Evolutionary conservation across 768 basidiomycete genomes (phyloP).

Genomic region (Phylloporus arenicola): DNA sequence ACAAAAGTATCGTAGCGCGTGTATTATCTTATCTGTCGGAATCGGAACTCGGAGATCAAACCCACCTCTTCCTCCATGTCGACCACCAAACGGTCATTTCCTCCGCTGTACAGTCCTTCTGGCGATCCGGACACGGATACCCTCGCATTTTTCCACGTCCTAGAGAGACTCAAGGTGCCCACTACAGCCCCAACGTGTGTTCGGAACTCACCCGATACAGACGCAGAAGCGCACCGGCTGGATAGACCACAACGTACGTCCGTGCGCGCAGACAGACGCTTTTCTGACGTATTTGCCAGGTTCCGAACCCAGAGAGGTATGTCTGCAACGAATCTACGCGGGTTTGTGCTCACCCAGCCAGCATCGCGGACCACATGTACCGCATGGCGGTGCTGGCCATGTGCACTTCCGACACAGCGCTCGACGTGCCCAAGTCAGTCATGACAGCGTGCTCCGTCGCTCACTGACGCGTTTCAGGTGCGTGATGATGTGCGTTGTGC

Average conservation of each 20-base stretch:
- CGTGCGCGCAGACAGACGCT: background rate
- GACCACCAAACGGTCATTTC: constrained; percentile 42
- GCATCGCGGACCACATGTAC: constrained; percentile 96
- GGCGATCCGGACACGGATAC: constrained; percentile 58
- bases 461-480: constrained; percentile 42
- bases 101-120: constrained; percentile 51
- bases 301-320: constrained; percentile 81
- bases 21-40: constrained; percentile 29
- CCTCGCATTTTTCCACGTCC: constrained; percentile 84
- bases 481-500: constrained; percentile 86
- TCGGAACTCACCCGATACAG: constrained; percentile 36
- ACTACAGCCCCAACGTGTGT: background rate
- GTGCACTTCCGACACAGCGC: constrained; percentile 67
- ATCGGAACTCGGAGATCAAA: constrained; percentile 20
- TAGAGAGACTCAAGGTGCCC: constrained; percentile 81
- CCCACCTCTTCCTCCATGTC: constrained; percentile 2
- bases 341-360: constrained; percentile 22
- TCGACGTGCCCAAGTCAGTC: constrained; percentile 69
- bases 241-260: constrained; percentile 62
- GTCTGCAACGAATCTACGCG: background rate
- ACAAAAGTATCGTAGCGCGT: constrained; percentile 25
- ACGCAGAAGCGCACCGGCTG: constrained; percentile 96
- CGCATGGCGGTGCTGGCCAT: constrained; percentile 94
- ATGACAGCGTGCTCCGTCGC: too few species aligned
- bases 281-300: constrained; percentile 38